A percentile compares a stretch with the other conserved stretches of the same genome.
phyloP scores from a whole-genome alignment of 352 stramenopile species.

The Pythium rhizo-oryzae region DNA sequence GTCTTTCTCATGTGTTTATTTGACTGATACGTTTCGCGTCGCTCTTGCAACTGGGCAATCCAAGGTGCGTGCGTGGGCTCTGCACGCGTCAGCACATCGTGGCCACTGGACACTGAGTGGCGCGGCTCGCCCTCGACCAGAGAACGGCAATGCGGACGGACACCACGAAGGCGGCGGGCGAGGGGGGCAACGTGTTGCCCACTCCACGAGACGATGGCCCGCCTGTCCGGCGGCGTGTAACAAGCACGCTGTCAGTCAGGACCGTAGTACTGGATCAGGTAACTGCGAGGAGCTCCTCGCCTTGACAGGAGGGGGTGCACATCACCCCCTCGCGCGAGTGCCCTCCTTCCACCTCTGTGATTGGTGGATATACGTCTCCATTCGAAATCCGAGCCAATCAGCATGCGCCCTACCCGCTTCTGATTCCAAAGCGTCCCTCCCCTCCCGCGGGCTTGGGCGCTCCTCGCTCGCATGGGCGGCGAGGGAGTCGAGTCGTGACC shows the following conservation, averaged over 20 bases:
- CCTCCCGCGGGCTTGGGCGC: not conserved
- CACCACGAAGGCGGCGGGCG: no score
- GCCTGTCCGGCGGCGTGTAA: no score
- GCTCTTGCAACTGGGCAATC: no score
- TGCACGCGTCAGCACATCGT: constrained; percentile 1
- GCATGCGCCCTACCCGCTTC: not conserved
- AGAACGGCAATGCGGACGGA: no score
- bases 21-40: not conserved
- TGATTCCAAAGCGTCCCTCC: not conserved
- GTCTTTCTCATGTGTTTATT: no score
- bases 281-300: not conserved
- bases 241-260: no score
- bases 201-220: no score
- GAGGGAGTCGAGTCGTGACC: not conserved
- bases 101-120: not conserved
- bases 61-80: not conserved
- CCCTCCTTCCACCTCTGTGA: not conserved
- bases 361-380: not conserved
- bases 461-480: no score
- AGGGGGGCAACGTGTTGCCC: no score
- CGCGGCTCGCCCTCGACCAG: no score
- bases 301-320: not conserved
- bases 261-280: constrained; percentile 1
- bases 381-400: not conserved
- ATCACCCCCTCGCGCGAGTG: constrained; percentile 15